Percentiles rank a stretch among this genome's conserved stretches.
phyloP scores from a whole-genome alignment of 495 filamentous ascomycete species.

The Peziza echinospora region DNA sequence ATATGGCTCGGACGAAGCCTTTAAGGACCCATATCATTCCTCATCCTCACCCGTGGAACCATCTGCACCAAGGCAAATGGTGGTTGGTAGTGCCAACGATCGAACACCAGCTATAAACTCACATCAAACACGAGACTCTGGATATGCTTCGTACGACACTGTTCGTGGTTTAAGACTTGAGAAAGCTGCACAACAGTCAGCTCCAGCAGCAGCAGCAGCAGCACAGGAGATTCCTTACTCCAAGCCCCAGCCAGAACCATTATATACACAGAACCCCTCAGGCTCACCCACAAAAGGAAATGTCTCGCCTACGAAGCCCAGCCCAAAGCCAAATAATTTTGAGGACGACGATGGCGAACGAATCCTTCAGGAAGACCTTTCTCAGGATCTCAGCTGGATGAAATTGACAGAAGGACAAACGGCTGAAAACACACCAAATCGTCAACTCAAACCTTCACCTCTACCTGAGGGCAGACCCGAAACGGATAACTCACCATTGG shows the following conservation, averaged over 20 bases:
- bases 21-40: neutral
- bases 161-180: constrained; percentile 10
- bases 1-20: neutral
- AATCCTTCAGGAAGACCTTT: constrained; percentile 12
- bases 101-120: constrained; percentile 12
- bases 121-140: constrained; percentile 14
- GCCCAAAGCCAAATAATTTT: constrained; percentile 4
- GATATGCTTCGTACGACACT: constrained; percentile 17
- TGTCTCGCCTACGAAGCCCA: neutral
- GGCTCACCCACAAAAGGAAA: constrained; percentile 8
- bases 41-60: neutral
- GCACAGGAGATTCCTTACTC: constrained; percentile 2
- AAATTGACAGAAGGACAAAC: constrained; percentile 9
- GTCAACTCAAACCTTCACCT: constrained; percentile 5
- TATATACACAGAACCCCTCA: constrained; percentile 9
- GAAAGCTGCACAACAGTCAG: constrained; percentile 13
- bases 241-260: constrained; percentile 2
- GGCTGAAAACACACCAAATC: constrained; percentile 4
- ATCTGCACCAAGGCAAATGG: neutral
- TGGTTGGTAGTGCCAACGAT: neutral
- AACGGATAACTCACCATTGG: neutral
- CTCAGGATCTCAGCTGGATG: constrained; percentile 19
- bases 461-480: neutral
- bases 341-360: constrained; percentile 10
- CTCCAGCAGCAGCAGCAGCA: constrained; percentile 12